Percentiles rank a stretch among this genome's conserved stretches.
phyloP scores from a whole-genome alignment of 768 basidiomycete genomes.

The Tricholoma terreum region DNA sequence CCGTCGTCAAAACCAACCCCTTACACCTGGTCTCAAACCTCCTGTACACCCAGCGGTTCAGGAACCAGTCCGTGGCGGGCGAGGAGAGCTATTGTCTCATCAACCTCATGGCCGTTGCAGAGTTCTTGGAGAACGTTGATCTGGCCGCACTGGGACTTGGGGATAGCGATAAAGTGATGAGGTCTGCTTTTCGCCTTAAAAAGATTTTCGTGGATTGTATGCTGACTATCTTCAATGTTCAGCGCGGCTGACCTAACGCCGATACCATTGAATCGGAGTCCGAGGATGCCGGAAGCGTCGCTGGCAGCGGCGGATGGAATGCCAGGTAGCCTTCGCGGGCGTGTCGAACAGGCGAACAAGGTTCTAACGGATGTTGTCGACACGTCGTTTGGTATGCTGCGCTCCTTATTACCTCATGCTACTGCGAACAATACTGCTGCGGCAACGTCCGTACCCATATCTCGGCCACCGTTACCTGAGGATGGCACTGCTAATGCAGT shows the following conservation, averaged over 20 bases:
- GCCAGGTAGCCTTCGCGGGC: conserved; percentile 56
- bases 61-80: conserved; percentile 59
- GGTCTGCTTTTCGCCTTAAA: conserved; percentile 36
- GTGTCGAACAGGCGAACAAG: conserved; percentile 79
- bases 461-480: conserved; percentile 12
- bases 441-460: conserved; percentile 21
- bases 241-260: conserved; percentile 81
- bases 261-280: conserved; percentile 65
- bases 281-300: conserved; percentile 44
- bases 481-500: conserved; percentile 23
- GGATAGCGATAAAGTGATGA: conserved; percentile 54
- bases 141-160: conserved; percentile 62
- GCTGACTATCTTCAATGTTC: conserved; percentile 1
- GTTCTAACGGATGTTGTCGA: conserved; percentile 90
- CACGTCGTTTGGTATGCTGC: conserved; percentile 83
- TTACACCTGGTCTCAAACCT: conserved; percentile 72
- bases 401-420: conserved; percentile 62
- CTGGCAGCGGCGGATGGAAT: conserved; percentile 42
- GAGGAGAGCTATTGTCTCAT: conserved; percentile 93
- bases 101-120: conserved; percentile 92
- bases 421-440: not conserved
- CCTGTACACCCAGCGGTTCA: conserved; percentile 58
- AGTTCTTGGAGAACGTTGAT: conserved; percentile 95
- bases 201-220: not conserved
- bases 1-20: conserved; percentile 92